phyloP scores from a whole-genome alignment of 495 filamentous ascomycete genomes.

The Pyrenula aspistea region DNA sequence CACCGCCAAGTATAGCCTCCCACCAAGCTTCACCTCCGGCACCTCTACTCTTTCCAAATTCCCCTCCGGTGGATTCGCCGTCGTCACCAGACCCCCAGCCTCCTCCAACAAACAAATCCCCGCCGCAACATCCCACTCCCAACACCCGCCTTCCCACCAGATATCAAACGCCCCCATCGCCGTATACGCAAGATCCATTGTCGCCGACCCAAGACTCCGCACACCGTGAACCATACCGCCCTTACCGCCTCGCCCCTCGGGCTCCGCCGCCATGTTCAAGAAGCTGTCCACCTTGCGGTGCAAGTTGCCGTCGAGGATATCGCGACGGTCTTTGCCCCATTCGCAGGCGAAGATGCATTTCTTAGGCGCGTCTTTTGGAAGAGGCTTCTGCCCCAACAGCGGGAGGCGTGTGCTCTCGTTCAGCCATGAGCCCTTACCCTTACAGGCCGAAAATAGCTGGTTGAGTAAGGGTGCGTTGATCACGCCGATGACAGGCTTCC shows the following conservation, averaged over 20 bases:
- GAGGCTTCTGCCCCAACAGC: slow-evolving; percentile 41
- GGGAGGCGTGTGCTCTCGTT: slow-evolving; percentile 48
- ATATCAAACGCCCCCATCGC: slow-evolving; percentile 47
- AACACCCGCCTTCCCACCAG: slow-evolving; percentile 49
- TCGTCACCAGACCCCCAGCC: slow-evolving; percentile 52
- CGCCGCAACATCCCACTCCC: slow-evolving; percentile 48
- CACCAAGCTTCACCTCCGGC: slow-evolving; percentile 42
- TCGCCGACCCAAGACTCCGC: slow-evolving; percentile 48
- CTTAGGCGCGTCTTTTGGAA: slow-evolving; percentile 48
- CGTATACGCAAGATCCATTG: slow-evolving; percentile 42
- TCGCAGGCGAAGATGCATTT: slow-evolving; percentile 60
- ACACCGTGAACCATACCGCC: slow-evolving; percentile 52
- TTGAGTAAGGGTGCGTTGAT: slow-evolving; percentile 53
- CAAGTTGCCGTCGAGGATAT: slow-evolving; percentile 48
- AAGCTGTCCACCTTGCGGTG: slow-evolving; percentile 58
- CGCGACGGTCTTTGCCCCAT: slow-evolving; percentile 60
- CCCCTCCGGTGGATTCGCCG: slow-evolving; percentile 47
- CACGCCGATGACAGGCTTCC: slow-evolving; percentile 47
- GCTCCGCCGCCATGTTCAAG: slow-evolving; percentile 55
- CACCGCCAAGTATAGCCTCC: slow-evolving; percentile 54
- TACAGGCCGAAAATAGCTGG: slow-evolving; percentile 51
- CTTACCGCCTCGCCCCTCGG: slow-evolving; percentile 43
- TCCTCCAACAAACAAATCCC: slow-evolving; percentile 44
- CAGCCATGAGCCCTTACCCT: slow-evolving; percentile 51
- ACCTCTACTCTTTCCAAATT: slow-evolving; percentile 40